phyloP scores from a whole-genome alignment of 306 rosid genomes.

The Casuarina cunninghamiana region DNA sequence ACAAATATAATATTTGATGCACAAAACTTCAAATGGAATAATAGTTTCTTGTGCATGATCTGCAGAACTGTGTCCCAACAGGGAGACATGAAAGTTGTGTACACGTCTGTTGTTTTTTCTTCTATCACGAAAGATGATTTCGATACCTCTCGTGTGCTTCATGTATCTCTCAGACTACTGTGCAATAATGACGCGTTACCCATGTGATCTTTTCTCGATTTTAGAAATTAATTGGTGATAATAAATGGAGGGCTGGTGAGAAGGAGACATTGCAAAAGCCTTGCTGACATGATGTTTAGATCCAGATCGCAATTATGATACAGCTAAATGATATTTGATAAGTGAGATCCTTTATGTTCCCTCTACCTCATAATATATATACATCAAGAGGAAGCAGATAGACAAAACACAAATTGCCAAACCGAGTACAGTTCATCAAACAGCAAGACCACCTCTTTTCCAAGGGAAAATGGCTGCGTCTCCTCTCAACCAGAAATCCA shows the following conservation, averaged over 20 bases:
- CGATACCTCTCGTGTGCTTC: no score
- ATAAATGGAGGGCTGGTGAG: not conserved
- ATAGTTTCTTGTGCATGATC: no score
- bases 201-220: not conserved
- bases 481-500: slow-evolving; percentile 25
- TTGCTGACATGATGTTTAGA: slow-evolving; percentile 8
- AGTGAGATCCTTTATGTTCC: slow-evolving; percentile 28
- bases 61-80: no score
- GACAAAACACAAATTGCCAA: slow-evolving; percentile 9
- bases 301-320: slow-evolving; percentile 25
- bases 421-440: slow-evolving; percentile 10
- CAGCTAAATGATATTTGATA: slow-evolving; percentile 22
- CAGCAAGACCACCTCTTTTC: slow-evolving; percentile 3
- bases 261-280: slow-evolving; percentile 21
- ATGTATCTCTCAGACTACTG: no score
- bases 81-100: no score
- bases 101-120: no score
- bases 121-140: no score
- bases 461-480: slow-evolving; percentile 32
- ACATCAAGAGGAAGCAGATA: slow-evolving; percentile 7
- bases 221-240: not conserved
- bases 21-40: no score
- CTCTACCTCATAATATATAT: slow-evolving; percentile 18
- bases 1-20: no score
- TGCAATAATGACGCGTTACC: not conserved